These are phyloP conservation scores for Sphenostylis stenocarpa DNA, from an alignment of 306 rosid species.

Conservation along the genomic window DNA sequence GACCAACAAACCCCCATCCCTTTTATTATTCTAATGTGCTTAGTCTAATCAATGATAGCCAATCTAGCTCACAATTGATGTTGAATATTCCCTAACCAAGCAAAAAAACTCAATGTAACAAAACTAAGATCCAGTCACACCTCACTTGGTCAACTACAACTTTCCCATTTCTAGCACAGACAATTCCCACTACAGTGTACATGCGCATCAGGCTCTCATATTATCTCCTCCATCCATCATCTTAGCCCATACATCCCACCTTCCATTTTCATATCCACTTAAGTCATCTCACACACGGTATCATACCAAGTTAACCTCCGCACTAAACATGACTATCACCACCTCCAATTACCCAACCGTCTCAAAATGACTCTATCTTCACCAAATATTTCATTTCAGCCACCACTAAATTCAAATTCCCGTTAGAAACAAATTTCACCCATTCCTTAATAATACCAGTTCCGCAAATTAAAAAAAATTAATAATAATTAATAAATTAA, in stretches of 20 bases:
- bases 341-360: not conserved
- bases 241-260: not conserved
- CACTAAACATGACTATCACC: not conserved
- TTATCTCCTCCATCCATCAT: not conserved
- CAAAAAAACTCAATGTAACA: not conserved
- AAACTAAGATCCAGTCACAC: not conserved
- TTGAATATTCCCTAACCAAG: not conserved
- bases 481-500: not conserved
- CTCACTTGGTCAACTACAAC: not conserved
- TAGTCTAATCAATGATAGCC: not conserved
- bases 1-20: not conserved
- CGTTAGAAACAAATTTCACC: not conserved
- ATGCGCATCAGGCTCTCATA: not conserved
- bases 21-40: not conserved
- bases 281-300: not conserved
- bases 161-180: not conserved
- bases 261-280: not conserved
- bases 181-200: not conserved
- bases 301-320: not conserved
- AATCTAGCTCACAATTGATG: not conserved
- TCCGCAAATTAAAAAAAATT: not conserved
- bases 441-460: not conserved
- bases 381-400: not conserved
- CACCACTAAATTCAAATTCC: constrained; percentile 8
- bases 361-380: constrained; percentile 12